phyloP scores from a whole-genome alignment of 768 basidiomycete species.

The Leccinum truebloodii region DNA sequence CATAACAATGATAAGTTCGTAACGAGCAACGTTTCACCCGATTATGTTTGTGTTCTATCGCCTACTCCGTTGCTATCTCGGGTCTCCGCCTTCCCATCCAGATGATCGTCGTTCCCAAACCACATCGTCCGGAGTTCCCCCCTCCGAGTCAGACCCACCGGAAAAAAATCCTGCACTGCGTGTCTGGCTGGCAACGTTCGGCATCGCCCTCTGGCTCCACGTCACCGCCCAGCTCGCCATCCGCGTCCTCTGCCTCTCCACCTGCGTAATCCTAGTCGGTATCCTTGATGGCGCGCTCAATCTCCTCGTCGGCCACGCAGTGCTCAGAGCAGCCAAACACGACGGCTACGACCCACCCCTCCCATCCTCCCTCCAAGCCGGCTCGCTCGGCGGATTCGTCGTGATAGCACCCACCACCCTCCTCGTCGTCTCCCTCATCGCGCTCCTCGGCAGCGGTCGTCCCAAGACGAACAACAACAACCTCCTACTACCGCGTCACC shows the following conservation, averaged over 20 bases:
- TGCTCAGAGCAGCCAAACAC: slow-evolving; percentile 14
- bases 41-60: slow-evolving; percentile 16
- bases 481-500: not conserved
- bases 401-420: slow-evolving; percentile 13
- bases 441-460: slow-evolving; percentile 7
- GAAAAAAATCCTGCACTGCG: slow-evolving; percentile 8
- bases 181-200: slow-evolving; percentile 17
- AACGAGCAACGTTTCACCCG: not conserved
- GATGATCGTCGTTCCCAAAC: not conserved
- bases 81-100: not conserved
- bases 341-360: slow-evolving; percentile 12
- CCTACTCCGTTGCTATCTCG: slow-evolving; percentile 10
- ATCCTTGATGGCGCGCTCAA: slow-evolving; percentile 11
- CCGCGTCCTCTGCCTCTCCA: slow-evolving; percentile 6
- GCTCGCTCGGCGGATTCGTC: slow-evolving; percentile 15
- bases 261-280: slow-evolving; percentile 7
- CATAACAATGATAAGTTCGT: not conserved
- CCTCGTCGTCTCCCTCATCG: slow-evolving; percentile 1
- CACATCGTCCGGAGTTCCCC: not conserved
- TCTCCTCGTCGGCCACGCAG: slow-evolving; percentile 13
- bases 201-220: slow-evolving; percentile 13
- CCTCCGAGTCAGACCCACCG: not conserved
- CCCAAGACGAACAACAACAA: not conserved
- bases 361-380: slow-evolving; percentile 12
- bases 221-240: slow-evolving; percentile 10